Percentiles rank a stretch among this genome's conserved stretches.
phyloP scores from a whole-genome alignment of 805 yeast species.

The Clavispora phyllophila region DNA sequence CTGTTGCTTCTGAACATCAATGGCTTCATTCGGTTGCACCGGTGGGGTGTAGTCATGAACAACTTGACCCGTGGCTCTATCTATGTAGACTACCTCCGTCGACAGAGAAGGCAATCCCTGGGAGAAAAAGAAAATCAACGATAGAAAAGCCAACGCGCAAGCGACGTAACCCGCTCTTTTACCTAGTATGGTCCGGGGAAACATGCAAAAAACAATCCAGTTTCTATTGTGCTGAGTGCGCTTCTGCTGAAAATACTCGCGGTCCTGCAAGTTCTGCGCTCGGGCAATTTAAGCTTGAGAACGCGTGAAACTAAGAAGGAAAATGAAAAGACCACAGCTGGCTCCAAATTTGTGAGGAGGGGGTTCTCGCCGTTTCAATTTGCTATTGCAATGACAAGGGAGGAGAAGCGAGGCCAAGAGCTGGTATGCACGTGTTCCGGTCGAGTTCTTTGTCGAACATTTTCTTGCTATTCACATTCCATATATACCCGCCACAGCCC shows the following conservation, averaged over 20 bases:
- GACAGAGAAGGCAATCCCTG: not conserved
- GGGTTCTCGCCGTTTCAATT: too few species aligned
- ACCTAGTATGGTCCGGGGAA: not conserved
- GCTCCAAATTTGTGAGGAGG: too few species aligned
- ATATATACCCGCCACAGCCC: too few species aligned
- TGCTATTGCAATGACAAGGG: too few species aligned
- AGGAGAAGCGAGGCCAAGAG: too few species aligned
- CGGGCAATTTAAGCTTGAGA: too few species aligned
- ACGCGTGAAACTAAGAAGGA: too few species aligned
- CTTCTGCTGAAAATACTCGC: not conserved
- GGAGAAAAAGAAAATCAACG: not conserved
- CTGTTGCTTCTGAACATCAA: not conserved
- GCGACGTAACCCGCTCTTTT: not conserved
- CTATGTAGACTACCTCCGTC: slow-evolving; percentile 13
- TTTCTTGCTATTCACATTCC: too few species aligned
- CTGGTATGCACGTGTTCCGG: too few species aligned
- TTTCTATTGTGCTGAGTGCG: too few species aligned
- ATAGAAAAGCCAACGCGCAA: not conserved
- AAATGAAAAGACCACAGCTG: too few species aligned
- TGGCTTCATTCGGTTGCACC: not conserved
- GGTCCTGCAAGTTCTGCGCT: not conserved
- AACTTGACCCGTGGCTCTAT: slow-evolving; percentile 10
- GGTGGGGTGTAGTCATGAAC: slow-evolving; percentile 1
- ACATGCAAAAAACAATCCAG: not conserved
- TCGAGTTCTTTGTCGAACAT: too few species aligned